These are phyloP conservation scores for Cladophialophora yegresii DNA, from an alignment of 2,329 filamentous ascomycete genomes.

Conservation along the genomic window DNA sequence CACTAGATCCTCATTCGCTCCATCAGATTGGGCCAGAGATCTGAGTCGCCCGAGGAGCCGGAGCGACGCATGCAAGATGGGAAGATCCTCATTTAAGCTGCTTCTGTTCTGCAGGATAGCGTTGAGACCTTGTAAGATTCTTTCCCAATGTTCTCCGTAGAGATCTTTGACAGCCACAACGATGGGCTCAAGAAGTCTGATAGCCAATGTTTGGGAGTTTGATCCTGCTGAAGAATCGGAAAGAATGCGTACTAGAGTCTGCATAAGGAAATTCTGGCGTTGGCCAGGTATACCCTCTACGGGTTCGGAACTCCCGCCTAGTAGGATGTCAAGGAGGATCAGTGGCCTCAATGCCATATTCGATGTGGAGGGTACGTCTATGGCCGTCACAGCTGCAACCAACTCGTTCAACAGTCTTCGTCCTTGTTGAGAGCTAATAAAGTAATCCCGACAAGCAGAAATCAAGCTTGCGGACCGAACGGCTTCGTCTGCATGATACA, in stretches of 20 bases:
- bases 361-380: constrained; percentile 11
- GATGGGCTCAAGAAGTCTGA: constrained; percentile 55
- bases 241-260: constrained; percentile 70
- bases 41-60: constrained; percentile 68
- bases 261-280: constrained; percentile 78
- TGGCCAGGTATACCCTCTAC: constrained; percentile 56
- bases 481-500: constrained; percentile 45
- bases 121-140: constrained; percentile 61
- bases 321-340: constrained; percentile 57
- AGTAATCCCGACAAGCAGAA: constrained; percentile 51
- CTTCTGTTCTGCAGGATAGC: constrained; percentile 58
- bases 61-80: constrained; percentile 70
- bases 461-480: constrained; percentile 54
- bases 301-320: constrained; percentile 53
- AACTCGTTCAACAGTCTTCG: constrained; percentile 61
- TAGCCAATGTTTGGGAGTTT: constrained; percentile 43
- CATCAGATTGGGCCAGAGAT: constrained; percentile 53
- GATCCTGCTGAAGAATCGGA: constrained; percentile 54
- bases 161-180: constrained; percentile 76
- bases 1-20: constrained; percentile 74
- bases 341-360: constrained; percentile 41
- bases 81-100: constrained; percentile 55
- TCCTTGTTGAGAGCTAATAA: constrained; percentile 52
- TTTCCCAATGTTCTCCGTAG: constrained; percentile 86
- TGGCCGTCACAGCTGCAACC: constrained; percentile 60